Evolutionary conservation across 2,329 filamentous ascomycete genomes (phyloP).

Genomic region (Microthyrium microscopicum): DNA sequence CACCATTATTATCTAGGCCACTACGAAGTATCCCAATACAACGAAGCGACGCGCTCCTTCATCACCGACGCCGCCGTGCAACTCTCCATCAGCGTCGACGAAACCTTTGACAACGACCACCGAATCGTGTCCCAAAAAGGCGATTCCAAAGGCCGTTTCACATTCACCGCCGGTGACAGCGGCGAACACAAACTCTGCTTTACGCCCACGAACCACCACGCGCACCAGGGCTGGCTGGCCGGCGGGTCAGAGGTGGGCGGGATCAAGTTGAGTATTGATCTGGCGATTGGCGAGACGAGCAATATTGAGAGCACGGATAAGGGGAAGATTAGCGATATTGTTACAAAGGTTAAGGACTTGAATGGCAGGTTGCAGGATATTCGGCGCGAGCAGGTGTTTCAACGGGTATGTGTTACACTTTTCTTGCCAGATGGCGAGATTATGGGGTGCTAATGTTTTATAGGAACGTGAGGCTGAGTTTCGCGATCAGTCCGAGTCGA

Average conservation of each 20-base stretch:
- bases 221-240: conserved; percentile 55
- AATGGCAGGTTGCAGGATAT: conserved; percentile 80
- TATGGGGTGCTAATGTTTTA: background rate
- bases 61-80: conserved; percentile 55
- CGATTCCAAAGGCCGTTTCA: conserved; percentile 63
- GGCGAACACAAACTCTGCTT: conserved; percentile 96
- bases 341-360: conserved; percentile 73
- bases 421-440: conserved; percentile 9
- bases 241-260: conserved; percentile 46
- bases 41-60: conserved; percentile 53
- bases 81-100: conserved; percentile 88
- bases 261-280: conserved; percentile 70
- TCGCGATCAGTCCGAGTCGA: conserved; percentile 88
- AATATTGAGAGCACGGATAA: conserved; percentile 90
- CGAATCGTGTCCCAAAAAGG: conserved; percentile 83
- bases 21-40: conserved; percentile 74
- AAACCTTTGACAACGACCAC: conserved; percentile 95
- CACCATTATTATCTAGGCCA: conserved; percentile 36
- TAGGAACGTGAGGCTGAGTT: conserved; percentile 97
- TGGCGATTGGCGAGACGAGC: conserved; percentile 88
- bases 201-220: conserved; percentile 59
- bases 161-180: conserved; percentile 86
- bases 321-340: conserved; percentile 78
- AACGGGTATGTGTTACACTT: conserved; percentile 43
- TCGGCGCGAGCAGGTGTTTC: conserved; percentile 86